Conservation (phyloP, 169 alveolate genomes). For the Plasmodium coatneyi region DNA sequence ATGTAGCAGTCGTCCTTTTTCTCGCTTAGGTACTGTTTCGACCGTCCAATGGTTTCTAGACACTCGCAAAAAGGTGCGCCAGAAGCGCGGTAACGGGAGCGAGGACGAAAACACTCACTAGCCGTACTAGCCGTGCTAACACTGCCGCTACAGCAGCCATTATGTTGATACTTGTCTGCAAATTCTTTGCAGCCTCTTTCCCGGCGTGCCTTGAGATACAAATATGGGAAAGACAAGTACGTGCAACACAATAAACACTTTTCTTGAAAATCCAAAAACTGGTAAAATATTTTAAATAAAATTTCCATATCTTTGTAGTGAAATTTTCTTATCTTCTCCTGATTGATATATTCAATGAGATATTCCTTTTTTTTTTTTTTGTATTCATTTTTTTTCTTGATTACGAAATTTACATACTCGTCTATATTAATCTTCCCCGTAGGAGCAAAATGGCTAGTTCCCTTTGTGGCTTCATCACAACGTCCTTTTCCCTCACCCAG, state of each 20-base stretch:
- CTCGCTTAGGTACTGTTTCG: slow-evolving; percentile 38
- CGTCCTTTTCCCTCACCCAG: not conserved
- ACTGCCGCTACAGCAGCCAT: not conserved
- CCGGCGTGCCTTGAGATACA: slow-evolving; percentile 11
- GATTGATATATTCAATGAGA: slow-evolving; percentile 57
- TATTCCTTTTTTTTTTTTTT: slow-evolving; percentile 68
- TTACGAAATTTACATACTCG: slow-evolving; percentile 58
- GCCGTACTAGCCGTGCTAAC: not conserved
- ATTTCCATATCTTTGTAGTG: slow-evolving; percentile 63
- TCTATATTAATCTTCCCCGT: slow-evolving; percentile 20
- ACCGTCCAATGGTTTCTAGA: slow-evolving; percentile 54
- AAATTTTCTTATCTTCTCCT: slow-evolving; percentile 32
- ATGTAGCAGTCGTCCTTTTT: slow-evolving; percentile 32
- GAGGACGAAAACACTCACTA: not conserved
- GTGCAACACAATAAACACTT: slow-evolving; percentile 64
- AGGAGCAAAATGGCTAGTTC: not conserved
- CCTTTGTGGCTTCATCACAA: not conserved
- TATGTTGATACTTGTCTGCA: not conserved
- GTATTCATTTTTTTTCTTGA: slow-evolving; percentile 57
- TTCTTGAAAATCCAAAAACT: slow-evolving; percentile 35
- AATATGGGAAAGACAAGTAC: slow-evolving; percentile 35
- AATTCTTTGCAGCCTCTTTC: not conserved
- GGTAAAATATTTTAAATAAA: slow-evolving; percentile 40
- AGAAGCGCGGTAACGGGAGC: not conserved
- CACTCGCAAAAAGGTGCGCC: slow-evolving; percentile 40